Evolutionary conservation across 2,329 filamentous ascomycete genomes (phyloP), one percentile per base, ranked within the genome.

Genomic region (Aspergillus candidus): DNA sequence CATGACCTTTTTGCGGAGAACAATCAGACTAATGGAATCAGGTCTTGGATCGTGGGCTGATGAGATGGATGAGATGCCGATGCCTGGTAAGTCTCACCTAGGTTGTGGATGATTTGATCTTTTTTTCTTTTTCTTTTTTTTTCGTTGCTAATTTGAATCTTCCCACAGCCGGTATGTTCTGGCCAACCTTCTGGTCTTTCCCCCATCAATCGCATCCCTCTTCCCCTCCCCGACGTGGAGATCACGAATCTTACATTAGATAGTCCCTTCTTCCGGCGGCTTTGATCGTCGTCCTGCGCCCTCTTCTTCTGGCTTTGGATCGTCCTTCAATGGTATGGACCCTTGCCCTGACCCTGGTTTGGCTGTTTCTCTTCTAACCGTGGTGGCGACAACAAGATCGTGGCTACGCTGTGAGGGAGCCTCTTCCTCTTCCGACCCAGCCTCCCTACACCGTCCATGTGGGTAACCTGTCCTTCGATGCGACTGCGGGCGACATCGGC

Each of bases 361-460:
- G 35, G n/a, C 32, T 32, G 18, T 17, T 15, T 34, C 17, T 37
- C 22, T 41, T 48, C 49, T 54, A 44, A 57, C 47, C 45, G 37
- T 32, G 22, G 43, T 52, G 44, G 32, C 30, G 35, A 36, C 40
- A 49, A 41, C 51, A 52, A 67, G 65, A 67, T n/a, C 65, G 62
- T 49, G 65, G 66, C 52, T 71, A 66, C 49, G 57, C 66, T 35
- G 49, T 64, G 41, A 69, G 72, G 66, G 88, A 95, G 63, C 77
- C 83, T 57, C 80, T 88, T 45, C 90, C 90, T 43, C 80, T 98
- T 43, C 93, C 93, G 44, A 85, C 87, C 52, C 90, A 88, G 72
- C 93, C 94, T 47, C 93, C 93, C 11, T 98, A 82, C 71, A 98
- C 93, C 47, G 91, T 90, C 51, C 93, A 98, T 72, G 78, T 98